A percentile compares a stretch with the other conserved stretches of the same genome.
Conservation (phyloP, 2,329 filamentous ascomycete species). For the Cadophora malorum region DNA sequence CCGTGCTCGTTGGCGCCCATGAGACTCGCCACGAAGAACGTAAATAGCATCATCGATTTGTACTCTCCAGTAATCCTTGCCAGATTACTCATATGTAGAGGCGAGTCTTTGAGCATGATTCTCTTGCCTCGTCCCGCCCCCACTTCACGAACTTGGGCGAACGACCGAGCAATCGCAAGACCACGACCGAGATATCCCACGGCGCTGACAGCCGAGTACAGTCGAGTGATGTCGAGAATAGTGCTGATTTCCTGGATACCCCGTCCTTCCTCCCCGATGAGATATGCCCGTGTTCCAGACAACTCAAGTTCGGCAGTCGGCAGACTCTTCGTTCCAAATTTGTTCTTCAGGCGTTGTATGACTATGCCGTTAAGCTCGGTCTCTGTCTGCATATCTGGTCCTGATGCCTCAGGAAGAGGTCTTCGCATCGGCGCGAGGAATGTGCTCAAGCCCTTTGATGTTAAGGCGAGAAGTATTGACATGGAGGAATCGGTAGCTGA, state of each 20-base stretch:
- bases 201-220: slow-evolving; percentile 61
- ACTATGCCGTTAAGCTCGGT: slow-evolving; percentile 68
- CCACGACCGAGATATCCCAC: slow-evolving; percentile 61
- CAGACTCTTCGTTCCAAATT: slow-evolving; percentile 72
- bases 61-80: slow-evolving; percentile 63
- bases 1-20: slow-evolving; percentile 50
- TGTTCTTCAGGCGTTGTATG: slow-evolving; percentile 74
- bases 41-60: slow-evolving; percentile 61
- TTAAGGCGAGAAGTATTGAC: slow-evolving; percentile 68
- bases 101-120: slow-evolving; percentile 56
- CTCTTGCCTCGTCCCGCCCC: slow-evolving; percentile 53
- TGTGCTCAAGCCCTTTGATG: slow-evolving; percentile 58
- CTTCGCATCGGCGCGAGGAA: slow-evolving; percentile 71
- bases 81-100: slow-evolving; percentile 64
- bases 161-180: slow-evolving; percentile 63
- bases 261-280: slow-evolving; percentile 69
- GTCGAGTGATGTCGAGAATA: slow-evolving; percentile 70
- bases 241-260: slow-evolving; percentile 73
- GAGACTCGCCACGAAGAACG: slow-evolving; percentile 50
- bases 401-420: slow-evolving; percentile 23
- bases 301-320: slow-evolving; percentile 77
- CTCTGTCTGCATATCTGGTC: background rate
- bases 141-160: slow-evolving; percentile 61
- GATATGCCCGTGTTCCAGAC: slow-evolving; percentile 65
- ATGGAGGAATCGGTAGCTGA: slow-evolving; percentile 70